phyloP scores from a whole-genome alignment of 129 eudicot genomes.

The Gnaphalium uliginosum region DNA sequence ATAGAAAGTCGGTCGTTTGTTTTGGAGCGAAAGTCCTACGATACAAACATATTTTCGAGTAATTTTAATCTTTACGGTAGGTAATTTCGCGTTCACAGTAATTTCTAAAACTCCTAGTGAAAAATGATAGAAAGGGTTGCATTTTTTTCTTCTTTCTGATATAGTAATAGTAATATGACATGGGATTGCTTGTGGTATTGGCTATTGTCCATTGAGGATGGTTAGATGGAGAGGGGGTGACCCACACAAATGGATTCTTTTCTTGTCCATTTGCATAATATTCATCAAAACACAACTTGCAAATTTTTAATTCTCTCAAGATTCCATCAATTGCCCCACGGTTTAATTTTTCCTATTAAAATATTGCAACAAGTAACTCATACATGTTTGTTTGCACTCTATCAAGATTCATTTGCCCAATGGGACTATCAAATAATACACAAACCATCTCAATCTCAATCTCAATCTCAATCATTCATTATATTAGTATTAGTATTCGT shows the following conservation, averaged over 20 bases:
- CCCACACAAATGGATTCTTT: constrained; percentile 36
- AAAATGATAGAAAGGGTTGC: no score
- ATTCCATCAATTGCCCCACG: constrained; percentile 36
- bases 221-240: constrained; percentile 3
- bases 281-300: constrained; percentile 36
- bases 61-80: no score
- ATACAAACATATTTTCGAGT: no score
- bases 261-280: constrained; percentile 35
- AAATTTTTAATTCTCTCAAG: constrained; percentile 18
- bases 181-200: constrained; percentile 15
- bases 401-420: constrained; percentile 16
- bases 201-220: not conserved
- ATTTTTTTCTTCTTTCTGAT: no score
- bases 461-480: constrained; percentile 22
- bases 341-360: not conserved
- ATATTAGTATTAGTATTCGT: no score
- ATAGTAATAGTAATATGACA: no score
- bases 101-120: no score
- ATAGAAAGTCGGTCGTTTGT: no score
- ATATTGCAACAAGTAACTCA: constrained; percentile 28
- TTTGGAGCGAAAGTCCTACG: no score
- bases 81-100: no score
- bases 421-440: constrained; percentile 14
- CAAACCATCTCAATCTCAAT: constrained; percentile 17
- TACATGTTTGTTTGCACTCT: constrained; percentile 33